phyloP scores from a whole-genome alignment of 2,329 filamentous ascomycete species.

The Tolypocladium amazonense region DNA sequence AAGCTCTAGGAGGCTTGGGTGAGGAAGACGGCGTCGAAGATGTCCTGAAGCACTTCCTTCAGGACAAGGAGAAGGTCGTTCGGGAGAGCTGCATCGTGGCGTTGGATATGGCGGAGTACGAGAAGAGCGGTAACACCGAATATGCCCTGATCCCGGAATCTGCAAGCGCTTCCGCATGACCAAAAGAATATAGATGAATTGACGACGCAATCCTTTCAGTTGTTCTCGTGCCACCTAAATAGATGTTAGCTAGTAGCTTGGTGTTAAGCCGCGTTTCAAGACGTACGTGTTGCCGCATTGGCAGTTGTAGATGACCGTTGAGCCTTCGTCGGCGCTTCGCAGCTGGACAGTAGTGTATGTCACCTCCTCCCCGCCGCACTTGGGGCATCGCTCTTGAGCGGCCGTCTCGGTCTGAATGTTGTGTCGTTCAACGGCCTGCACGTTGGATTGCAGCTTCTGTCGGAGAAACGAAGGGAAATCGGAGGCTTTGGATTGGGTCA shows the following conservation, averaged over 20 bases:
- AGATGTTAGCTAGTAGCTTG: background rate
- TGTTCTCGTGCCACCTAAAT: conserved; percentile 46
- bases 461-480: conserved; percentile 87
- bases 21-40: conserved; percentile 91
- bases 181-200: conserved; percentile 5
- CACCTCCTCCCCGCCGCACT: conserved; percentile 75
- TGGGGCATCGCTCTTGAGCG: conserved; percentile 60
- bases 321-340: conserved; percentile 88
- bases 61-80: conserved; percentile 89
- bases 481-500: conserved; percentile 75
- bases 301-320: conserved; percentile 83
- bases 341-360: conserved; percentile 78
- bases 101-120: conserved; percentile 95
- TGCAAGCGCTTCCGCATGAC: conserved; percentile 29
- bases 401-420: conserved; percentile 64
- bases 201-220: conserved; percentile 25
- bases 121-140: conserved; percentile 77
- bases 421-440: conserved; percentile 69
- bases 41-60: conserved; percentile 67
- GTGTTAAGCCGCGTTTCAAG: background rate
- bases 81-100: conserved; percentile 92
- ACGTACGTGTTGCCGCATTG: conserved; percentile 75
- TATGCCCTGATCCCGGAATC: conserved; percentile 80
- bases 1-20: conserved; percentile 87
- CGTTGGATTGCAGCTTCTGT: conserved; percentile 71